Conservation (phyloP, 306 rosid genomes). For the Potentilla sterilis region DNA sequence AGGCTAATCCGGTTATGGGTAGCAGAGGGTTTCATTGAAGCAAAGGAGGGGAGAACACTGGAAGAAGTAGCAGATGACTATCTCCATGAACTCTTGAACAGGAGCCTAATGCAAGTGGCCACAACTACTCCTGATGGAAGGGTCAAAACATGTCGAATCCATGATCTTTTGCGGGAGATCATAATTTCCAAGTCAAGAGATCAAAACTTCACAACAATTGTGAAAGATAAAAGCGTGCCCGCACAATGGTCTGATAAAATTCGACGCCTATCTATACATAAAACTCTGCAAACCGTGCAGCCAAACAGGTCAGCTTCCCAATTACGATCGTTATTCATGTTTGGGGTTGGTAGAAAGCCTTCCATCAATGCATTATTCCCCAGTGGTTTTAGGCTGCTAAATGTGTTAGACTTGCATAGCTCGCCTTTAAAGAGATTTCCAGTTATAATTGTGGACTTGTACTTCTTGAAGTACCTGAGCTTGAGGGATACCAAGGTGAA, state of each 20-base stretch:
- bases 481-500: slow-evolving; percentile 38
- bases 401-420: slow-evolving; percentile 33
- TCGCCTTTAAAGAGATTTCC: slow-evolving; percentile 32
- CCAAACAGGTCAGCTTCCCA: slow-evolving; percentile 54
- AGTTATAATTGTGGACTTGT: slow-evolving; percentile 20
- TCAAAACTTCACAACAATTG: slow-evolving; percentile 51
- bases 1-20: slow-evolving; percentile 62
- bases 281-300: slow-evolving; percentile 35
- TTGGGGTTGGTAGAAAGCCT: slow-evolving; percentile 34
- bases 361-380: slow-evolving; percentile 24
- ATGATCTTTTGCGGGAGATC: slow-evolving; percentile 62
- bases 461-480: slow-evolving; percentile 32
- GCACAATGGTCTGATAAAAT: slow-evolving; percentile 47
- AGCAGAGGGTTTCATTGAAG: slow-evolving; percentile 59
- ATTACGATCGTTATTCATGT: slow-evolving; percentile 62
- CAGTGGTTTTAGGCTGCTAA: slow-evolving; percentile 29
- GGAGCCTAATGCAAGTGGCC: slow-evolving; percentile 52
- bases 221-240: slow-evolving; percentile 36
- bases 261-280: slow-evolving; percentile 55
- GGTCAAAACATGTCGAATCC: slow-evolving; percentile 39
- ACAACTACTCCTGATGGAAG: slow-evolving; percentile 33
- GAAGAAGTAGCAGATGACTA: slow-evolving; percentile 65
- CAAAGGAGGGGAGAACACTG: slow-evolving; percentile 49
- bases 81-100: slow-evolving; percentile 54
- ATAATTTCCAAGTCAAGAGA: slow-evolving; percentile 54